Evolutionary conservation across 202 grass and related monocot genomes (phyloP), one percentile per base, ranked within the genome.

Genomic region (Eragrostis tef): DNA sequence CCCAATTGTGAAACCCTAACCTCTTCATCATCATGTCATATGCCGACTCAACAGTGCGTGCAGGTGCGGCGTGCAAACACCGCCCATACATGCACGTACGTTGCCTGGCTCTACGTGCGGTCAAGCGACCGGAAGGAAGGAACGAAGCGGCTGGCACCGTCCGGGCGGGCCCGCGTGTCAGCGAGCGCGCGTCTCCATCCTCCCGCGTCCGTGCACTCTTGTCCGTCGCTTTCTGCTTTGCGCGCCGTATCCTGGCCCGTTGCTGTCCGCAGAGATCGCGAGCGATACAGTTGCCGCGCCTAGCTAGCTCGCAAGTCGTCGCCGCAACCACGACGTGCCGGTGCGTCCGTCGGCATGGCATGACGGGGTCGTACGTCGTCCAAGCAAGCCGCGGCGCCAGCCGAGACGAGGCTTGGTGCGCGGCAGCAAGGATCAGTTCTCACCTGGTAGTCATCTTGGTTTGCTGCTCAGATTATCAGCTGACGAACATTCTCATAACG

Each of bases 221-320:
- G n/a, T 1, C 64, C 44, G 74, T 11, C 74, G 36, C 26, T 64
- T 31, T 34, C 26, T 14, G 26, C 61, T 77, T 51, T 44, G 43
- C 58, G 57, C 42, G 9, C 21, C 41, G 24, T 61, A 75, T 75
- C 39, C 21, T 43, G 7, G 22, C 15, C 25, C 25, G 75, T 78
- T 13, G 60, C 75, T 49, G 19, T 66, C 61, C 14, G 11, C 29
- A 14, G 62, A 52, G 76, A 79, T 79, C 46, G 45, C 19, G 19
- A 62, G 50, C 51, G 62, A 67, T 53, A 67, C 76, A 67, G 76
- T 79, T 53, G 62, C 73, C 44, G 2, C 74, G 44, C 59, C 2
- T n/a, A n/a, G n/a, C n/a, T n/a, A n/a, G 60, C 74, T 34, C 74
- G 59, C 59, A 50, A 50, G 75, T 78, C 60, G 44, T 64, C 59